Base-by-base conservation (phyloP, 2,329 filamentous ascomycete species). In the Leptographium galeiforme region DNA sequence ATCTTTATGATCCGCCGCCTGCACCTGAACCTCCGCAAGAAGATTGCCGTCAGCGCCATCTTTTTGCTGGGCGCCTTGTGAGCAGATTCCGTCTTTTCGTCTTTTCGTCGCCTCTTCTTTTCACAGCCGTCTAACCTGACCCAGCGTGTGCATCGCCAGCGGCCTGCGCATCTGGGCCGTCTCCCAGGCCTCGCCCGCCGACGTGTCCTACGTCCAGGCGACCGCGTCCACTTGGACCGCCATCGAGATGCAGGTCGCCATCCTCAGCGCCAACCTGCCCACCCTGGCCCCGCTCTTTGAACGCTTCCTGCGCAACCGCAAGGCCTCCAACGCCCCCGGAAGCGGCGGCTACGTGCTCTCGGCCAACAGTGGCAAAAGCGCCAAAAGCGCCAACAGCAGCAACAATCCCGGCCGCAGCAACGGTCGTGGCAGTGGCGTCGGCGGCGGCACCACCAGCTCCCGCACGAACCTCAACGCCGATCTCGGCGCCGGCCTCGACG, bases 221-320 rank as follows among this genome's bases (percentile, higher is more conserved):
- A 45, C 41, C n/a, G 51, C 57, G 11, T 48, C 54, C n/a, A 56
- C 56, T 11, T 59, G 57, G 57, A 57, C 56, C 2, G 51, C 53
- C 12, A 38, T 59, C 32, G 57, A 59, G 50, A 46, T 52, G 6
- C 64, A 63, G 48, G 60, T 72, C 33, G 68, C 63, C 39, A 63
- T 72, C 12, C 64, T 64, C 8, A 58, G 68, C 13, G 65, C 67
- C n/a, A 72, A 67, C 52, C 61, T 72, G 19, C 69, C 70, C 0
- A 62, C 70, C 16, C 61, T 72, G 36, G 66, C 69, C 1, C 69
- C 70, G 7, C 61, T 73, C 8, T 60, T 72, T 5, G 64, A 38
- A 39, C 49, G 43, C 33, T 38, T 47, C 32, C 36, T 52, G 33
- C 50, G 43, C 50, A 40, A 38, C 43, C 30, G 43, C 50, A 49